These are phyloP conservation scores for Extremus antarcticus DNA, from an alignment of 495 filamentous ascomycete genomes.

Conservation along the genomic window DNA sequence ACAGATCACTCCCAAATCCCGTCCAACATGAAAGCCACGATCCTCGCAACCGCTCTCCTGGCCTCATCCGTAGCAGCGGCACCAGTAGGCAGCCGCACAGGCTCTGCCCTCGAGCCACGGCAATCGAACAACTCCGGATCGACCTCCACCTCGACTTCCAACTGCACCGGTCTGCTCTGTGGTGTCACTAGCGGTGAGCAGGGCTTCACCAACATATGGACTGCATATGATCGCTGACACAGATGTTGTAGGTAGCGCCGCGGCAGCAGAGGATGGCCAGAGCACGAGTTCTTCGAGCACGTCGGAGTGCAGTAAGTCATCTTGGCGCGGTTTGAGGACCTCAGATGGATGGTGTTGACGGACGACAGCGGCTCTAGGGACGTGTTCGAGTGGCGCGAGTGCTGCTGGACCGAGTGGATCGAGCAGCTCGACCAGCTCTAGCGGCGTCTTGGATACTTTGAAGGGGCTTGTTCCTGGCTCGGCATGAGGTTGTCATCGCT, in stretches of 20 bases:
- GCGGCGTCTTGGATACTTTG: not conserved
- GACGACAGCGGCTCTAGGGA: not conserved
- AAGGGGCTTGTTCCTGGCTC: not conserved
- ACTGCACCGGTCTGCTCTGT: not conserved
- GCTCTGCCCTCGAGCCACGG: not conserved
- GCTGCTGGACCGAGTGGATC: conserved; percentile 2
- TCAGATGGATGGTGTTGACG: not conserved
- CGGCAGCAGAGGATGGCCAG: not conserved
- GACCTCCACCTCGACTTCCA: conserved; percentile 5
- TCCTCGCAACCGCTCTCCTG: not conserved
- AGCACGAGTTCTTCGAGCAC: conserved; percentile 5
- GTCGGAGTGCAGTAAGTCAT: conserved; percentile 1
- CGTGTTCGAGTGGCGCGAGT: not conserved
- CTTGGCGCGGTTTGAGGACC: not conserved
- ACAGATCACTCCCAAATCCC: too few relatives aligned
- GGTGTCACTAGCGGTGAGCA: not conserved
- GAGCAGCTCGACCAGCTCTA: not conserved
- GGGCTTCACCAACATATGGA: not conserved
- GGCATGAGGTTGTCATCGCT: not conserved
- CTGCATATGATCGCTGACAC: not conserved
- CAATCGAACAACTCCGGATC: conserved; percentile 1
- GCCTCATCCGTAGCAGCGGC: conserved; percentile 2
- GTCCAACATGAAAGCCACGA: not conserved
- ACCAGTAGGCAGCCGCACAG: conserved; percentile 1
- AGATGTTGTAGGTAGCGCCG: not conserved